Conservation (phyloP, 768 basidiomycete genomes). For the Mycena olivaceomarginata region DNA sequence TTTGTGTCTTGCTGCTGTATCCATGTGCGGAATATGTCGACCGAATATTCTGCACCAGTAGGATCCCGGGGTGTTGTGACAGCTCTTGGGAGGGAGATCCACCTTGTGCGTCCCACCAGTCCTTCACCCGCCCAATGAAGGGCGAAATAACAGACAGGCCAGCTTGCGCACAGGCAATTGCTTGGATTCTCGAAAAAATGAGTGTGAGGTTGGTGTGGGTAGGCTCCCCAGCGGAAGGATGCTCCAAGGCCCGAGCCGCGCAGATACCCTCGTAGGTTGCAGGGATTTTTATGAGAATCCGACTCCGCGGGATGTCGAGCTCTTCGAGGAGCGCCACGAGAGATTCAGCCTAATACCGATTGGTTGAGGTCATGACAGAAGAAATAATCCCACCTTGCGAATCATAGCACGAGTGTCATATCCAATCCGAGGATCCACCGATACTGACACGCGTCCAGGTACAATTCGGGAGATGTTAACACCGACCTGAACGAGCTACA, state of each 20-base stretch:
- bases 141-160: slow-evolving; percentile 58
- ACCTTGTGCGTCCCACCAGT: slow-evolving; percentile 56
- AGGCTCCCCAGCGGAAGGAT: slow-evolving; percentile 35
- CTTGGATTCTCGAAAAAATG: slow-evolving; percentile 58
- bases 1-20: slow-evolving; percentile 45
- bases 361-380: not conserved
- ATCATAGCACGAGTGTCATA: slow-evolving; percentile 52
- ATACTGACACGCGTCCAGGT: slow-evolving; percentile 59
- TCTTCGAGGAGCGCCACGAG: slow-evolving; percentile 55
- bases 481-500: slow-evolving; percentile 58
- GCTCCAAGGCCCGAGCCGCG: slow-evolving; percentile 55
- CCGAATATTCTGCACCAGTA: slow-evolving; percentile 54
- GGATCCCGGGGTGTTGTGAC: slow-evolving; percentile 55
- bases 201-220: slow-evolving; percentile 62
- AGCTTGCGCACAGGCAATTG: slow-evolving; percentile 60
- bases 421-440: slow-evolving; percentile 59
- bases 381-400: slow-evolving; percentile 45
- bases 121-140: slow-evolving; percentile 62
- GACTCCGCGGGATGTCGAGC: slow-evolving; percentile 50
- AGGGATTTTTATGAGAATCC: slow-evolving; percentile 60
- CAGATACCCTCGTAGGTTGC: slow-evolving; percentile 58
- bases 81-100: slow-evolving; percentile 36
- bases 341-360: slow-evolving; percentile 44
- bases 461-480: slow-evolving; percentile 55
- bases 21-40: slow-evolving; percentile 49